phyloP scores from a whole-genome alignment of 2,329 filamentous ascomycete genomes.

The Xylaria sp. region DNA sequence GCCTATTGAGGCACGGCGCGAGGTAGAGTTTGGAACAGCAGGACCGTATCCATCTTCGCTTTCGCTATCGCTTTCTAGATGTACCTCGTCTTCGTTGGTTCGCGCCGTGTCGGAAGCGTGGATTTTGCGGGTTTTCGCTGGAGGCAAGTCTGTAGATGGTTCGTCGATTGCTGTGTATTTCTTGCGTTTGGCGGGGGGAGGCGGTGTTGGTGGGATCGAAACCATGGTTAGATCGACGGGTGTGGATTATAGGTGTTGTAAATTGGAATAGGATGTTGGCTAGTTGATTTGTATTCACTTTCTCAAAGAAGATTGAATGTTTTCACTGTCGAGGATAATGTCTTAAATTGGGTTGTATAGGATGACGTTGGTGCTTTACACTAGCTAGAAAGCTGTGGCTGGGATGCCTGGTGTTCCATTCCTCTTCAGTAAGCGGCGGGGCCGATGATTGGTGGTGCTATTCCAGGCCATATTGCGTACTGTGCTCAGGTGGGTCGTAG shows the following conservation, averaged over 20 bases:
- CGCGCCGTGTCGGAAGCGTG: slow-evolving; percentile 54
- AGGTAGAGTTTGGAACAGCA: slow-evolving; percentile 27
- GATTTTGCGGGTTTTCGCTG: slow-evolving; percentile 61
- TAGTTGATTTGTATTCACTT: background rate
- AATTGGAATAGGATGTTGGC: background rate
- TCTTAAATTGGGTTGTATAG: background rate
- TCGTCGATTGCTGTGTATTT: slow-evolving; percentile 65
- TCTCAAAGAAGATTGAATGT: background rate
- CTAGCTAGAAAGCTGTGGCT: slow-evolving; percentile 7
- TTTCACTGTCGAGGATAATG: background rate
- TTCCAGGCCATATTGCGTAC: background rate
- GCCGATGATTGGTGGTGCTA: slow-evolving; percentile 25
- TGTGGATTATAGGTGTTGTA: background rate
- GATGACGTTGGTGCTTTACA: slow-evolving; percentile 21
- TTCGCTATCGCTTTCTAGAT: slow-evolving; percentile 44
- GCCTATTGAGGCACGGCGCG: slow-evolving; percentile 30
- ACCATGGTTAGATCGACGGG: slow-evolving; percentile 62
- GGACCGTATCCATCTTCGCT: slow-evolving; percentile 47
- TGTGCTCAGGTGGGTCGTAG: background rate
- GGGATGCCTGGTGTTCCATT: slow-evolving; percentile 5
- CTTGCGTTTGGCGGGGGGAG: slow-evolving; percentile 73
- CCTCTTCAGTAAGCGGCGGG: slow-evolving; percentile 11
- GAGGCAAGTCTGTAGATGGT: slow-evolving; percentile 54
- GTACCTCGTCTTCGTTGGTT: slow-evolving; percentile 59
- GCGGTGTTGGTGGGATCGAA: slow-evolving; percentile 76